Evolutionary conservation across 495 filamentous ascomycete genomes (phyloP).

Genomic region (Penicillium roqueforti): DNA sequence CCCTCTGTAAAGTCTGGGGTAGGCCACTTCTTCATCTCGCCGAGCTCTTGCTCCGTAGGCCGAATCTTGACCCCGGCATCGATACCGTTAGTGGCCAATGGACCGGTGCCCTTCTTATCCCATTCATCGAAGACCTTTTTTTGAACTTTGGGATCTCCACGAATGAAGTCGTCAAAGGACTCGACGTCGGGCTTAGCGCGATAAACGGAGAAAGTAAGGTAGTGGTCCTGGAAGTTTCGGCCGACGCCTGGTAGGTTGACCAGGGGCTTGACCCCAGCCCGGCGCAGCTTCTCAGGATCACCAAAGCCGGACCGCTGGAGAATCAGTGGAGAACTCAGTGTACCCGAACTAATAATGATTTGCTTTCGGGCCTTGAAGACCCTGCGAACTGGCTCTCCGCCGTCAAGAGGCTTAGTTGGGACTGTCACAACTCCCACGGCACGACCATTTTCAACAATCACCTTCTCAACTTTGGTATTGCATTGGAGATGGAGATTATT

Average conservation of each 20-base stretch:
- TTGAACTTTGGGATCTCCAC: constrained; percentile 67
- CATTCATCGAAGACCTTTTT: constrained; percentile 69
- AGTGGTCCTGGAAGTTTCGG: constrained; percentile 82
- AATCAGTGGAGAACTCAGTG: constrained; percentile 73
- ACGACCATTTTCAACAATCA: constrained; percentile 67
- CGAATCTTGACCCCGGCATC: constrained; percentile 79
- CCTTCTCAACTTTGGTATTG: constrained; percentile 79
- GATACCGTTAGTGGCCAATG: constrained; percentile 79
- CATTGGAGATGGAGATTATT: constrained; percentile 70
- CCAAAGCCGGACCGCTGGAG: constrained; percentile 70
- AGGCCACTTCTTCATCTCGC: constrained; percentile 61
- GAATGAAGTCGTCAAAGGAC: constrained; percentile 75
- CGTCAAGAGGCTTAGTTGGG: constrained; percentile 51
- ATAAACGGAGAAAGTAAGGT: constrained; percentile 72
- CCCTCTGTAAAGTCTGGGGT: constrained; percentile 62
- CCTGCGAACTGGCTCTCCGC: constrained; percentile 43
- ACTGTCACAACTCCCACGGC: constrained; percentile 60
- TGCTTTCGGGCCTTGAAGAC: constrained; percentile 71
- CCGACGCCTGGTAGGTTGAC: constrained; percentile 80
- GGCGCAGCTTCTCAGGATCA: constrained; percentile 68
- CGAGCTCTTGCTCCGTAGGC: constrained; percentile 65
- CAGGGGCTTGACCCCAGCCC: constrained; percentile 64
- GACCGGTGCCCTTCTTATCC: constrained; percentile 74
- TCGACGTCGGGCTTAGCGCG: constrained; percentile 74
- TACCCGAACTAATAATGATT: constrained; percentile 73